Percentiles rank a stretch among this genome's conserved stretches.
phyloP scores from a whole-genome alignment of 306 rosid species.

The Trifolium dubium region DNA sequence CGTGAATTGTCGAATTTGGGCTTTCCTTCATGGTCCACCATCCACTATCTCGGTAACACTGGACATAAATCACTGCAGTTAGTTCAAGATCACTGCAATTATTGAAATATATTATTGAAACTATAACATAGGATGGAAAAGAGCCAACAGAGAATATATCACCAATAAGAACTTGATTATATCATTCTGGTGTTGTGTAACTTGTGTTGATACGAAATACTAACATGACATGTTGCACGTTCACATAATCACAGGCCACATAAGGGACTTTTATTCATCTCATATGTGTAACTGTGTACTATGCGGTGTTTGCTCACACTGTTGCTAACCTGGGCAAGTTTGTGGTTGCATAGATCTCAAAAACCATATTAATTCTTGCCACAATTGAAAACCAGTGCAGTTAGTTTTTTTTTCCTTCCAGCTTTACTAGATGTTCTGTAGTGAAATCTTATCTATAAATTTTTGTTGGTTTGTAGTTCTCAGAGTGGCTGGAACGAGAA shows the following conservation, averaged over 20 bases:
- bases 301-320: slow-evolving; percentile 11
- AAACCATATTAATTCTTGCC: slow-evolving; percentile 10
- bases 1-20: too few species aligned
- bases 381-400: slow-evolving; percentile 2
- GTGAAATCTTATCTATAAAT: slow-evolving; percentile 8
- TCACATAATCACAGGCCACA: background rate
- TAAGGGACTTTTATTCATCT: background rate
- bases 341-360: background rate
- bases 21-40: too few species aligned
- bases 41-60: too few species aligned
- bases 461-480: slow-evolving; percentile 60
- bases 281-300: background rate
- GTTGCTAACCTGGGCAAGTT: background rate
- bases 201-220: background rate
- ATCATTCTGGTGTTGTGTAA: too few species aligned
- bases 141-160: too few species aligned
- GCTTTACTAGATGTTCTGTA: slow-evolving; percentile 34
- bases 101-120: background rate
- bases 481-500: slow-evolving; percentile 74
- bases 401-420: slow-evolving; percentile 17
- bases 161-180: too few species aligned
- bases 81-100: background rate
- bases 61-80: background rate
- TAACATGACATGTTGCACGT: slow-evolving; percentile 18
- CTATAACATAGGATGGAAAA: too few species aligned